phyloP scores from a whole-genome alignment of 1,284 basidiomycete species.

The Sphaerobolus stellatus region DNA sequence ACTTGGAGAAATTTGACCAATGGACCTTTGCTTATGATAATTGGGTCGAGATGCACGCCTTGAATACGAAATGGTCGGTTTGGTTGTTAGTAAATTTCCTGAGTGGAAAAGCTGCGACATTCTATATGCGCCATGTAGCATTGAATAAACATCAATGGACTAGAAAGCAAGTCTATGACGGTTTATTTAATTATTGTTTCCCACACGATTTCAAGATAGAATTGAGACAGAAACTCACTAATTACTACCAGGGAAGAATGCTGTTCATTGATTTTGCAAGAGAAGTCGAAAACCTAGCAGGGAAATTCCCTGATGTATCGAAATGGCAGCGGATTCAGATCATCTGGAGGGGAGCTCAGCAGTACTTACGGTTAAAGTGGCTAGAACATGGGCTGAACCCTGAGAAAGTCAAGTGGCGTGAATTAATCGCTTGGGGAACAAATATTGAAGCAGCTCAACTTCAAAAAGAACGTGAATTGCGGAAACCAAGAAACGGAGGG shows the following conservation, averaged over 20 bases:
- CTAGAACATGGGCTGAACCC: not conserved
- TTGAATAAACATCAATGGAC: constrained; percentile 22
- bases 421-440: not conserved
- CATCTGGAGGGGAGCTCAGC: not conserved
- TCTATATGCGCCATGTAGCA: constrained; percentile 36
- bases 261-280: not conserved
- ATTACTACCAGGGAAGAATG: constrained; percentile 16
- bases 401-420: not conserved
- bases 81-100: constrained; percentile 21
- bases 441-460: not conserved
- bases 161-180: constrained; percentile 31
- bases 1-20: not conserved
- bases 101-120: constrained; percentile 37
- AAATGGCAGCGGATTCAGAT: not conserved
- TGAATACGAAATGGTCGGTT: not conserved
- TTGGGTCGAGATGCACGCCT: not conserved
- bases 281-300: not conserved
- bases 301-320: not conserved
- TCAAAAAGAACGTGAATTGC: not conserved
- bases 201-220: constrained; percentile 34
- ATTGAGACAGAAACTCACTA: constrained; percentile 18
- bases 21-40: not conserved
- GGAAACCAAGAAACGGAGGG: not conserved
- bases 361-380: not conserved
- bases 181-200: constrained; percentile 46